Conservation (phyloP, 768 basidiomycete species). For the Boletus rex-veris region DNA sequence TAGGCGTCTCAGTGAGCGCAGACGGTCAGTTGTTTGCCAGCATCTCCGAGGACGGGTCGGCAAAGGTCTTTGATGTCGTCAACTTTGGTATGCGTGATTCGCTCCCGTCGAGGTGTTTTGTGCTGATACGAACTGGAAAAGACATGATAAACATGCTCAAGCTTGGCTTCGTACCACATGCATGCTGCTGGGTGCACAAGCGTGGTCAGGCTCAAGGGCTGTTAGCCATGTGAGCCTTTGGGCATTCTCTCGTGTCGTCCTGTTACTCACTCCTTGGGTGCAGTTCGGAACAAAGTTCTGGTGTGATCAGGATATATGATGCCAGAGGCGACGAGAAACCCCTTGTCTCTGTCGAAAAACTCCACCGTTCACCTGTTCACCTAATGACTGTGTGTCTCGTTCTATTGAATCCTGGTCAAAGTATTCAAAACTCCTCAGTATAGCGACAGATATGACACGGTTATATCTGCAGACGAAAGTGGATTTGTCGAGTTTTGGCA, state of each 20-base stretch:
- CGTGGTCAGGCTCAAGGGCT: constrained; percentile 84
- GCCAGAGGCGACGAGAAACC: constrained; percentile 82
- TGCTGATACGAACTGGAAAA: constrained; percentile 28
- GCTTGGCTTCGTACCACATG: constrained; percentile 77
- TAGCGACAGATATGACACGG: constrained; percentile 84
- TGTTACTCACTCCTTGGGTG: constrained; percentile 16
- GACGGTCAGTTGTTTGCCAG: constrained; percentile 93
- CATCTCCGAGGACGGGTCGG: constrained; percentile 85
- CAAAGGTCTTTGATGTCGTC: constrained; percentile 95
- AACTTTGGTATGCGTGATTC: constrained; percentile 79
- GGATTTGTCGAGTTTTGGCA: constrained; percentile 98
- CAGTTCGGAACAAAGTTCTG: constrained; percentile 76
- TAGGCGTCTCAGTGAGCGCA: constrained; percentile 78
- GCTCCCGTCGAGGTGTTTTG: neutral
- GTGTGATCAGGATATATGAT: constrained; percentile 86
- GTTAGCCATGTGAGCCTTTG: constrained; percentile 72
- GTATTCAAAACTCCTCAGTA: constrained; percentile 50
- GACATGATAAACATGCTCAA: constrained; percentile 99
- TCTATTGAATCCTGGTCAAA: neutral
- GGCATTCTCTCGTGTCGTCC: constrained; percentile 16
- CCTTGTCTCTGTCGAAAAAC: constrained; percentile 65
- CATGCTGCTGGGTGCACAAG: constrained; percentile 94
- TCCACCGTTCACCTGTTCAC: constrained; percentile 90
- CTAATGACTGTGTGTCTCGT: constrained; percentile 70
- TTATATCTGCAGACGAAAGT: constrained; percentile 90